Evolutionary conservation across 2,329 filamentous ascomycete species (phyloP), one percentile per base, ranked within the genome.

Genomic region (Ceratocystis cacaofunesta): DNA sequence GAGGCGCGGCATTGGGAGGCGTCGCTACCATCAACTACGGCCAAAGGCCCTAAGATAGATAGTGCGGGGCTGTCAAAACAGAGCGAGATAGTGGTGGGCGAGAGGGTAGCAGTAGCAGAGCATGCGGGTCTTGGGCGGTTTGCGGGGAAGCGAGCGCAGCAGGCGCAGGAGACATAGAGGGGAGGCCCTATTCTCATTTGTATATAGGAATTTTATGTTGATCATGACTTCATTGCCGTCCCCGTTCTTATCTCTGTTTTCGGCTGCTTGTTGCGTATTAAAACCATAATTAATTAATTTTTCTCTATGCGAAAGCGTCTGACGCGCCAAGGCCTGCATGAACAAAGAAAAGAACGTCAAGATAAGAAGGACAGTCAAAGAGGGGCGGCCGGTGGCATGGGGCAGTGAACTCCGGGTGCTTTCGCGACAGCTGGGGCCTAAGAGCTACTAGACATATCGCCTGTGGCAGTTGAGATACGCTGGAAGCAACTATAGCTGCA

Each of bases 1-100:
- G 83, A 87, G 68, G 81, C 83, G 7, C 75, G 89, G 61, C 81
- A 85, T 70, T 90, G 88, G 88, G 87, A 90, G 71, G 73, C 36
- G 12, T 63, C 63, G 41, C 60, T 19, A 17, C 66, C 63, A 43
- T 67, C 63, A 48, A 48, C 50, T n/a, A 41, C 36, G 48, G 25
- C 43, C 30, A 7, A 55, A 48, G 66, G 58, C 48, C 62, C 65
- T 44, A 28, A 61, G 7, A 55, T 57, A n/a, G n/a, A 48, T 25
- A 58, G 58, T 58, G 66, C 62, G 36, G 66, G 62, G 57, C 25
- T 55, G 19, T 65, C 66, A 32, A 58, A 46, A 32, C 25, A 46
- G 17, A 65, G 62, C 8, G 66, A 67, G 48, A 67, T 65, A 50
- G 50, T 46, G 44, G 48, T 50, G 50, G 62, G 66, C 17, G 58